Evolutionary conservation across 2,329 filamentous ascomycete genomes (phyloP).

Genomic region (Didymella lethalis): DNA sequence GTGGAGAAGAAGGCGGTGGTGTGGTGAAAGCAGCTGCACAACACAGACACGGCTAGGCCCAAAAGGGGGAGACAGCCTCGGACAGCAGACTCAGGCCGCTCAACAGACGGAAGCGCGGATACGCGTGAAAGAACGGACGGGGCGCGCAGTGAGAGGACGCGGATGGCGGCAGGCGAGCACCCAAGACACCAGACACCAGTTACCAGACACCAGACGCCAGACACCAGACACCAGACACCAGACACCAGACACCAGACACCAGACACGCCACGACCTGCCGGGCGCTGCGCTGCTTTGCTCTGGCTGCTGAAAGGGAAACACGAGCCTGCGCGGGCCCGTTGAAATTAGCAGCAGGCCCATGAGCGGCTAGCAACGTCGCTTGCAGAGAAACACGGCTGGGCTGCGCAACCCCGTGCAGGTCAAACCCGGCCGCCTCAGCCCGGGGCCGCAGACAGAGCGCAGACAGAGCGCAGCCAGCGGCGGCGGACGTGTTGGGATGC

Average conservation of each 20-base stretch:
- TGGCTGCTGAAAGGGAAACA: slow-evolving; percentile 12
- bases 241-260: neutral
- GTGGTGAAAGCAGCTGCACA: slow-evolving; percentile 25
- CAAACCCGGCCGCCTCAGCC: neutral
- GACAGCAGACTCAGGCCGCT: slow-evolving; percentile 11
- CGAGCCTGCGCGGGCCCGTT: slow-evolving; percentile 23
- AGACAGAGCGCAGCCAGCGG: neutral
- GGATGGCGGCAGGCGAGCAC: slow-evolving; percentile 12
- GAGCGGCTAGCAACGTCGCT: slow-evolving; percentile 15
- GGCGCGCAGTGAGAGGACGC: neutral
- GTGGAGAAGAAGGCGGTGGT: slow-evolving; percentile 17
- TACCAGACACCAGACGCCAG: no score
- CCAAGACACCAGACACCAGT: slow-evolving; percentile 17
- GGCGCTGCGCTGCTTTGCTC: slow-evolving; percentile 11
- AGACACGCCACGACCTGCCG: slow-evolving; percentile 7
- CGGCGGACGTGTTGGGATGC: neutral
- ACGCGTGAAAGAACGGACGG: slow-evolving; percentile 29
- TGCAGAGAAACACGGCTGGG: slow-evolving; percentile 15
- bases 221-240: neutral
- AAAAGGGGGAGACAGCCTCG: slow-evolving; percentile 23
- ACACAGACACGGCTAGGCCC: slow-evolving; percentile 26
- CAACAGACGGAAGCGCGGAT: slow-evolving; percentile 9
- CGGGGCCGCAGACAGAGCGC: neutral
- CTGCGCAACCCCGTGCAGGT: slow-evolving; percentile 1
- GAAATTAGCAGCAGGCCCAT: slow-evolving; percentile 26